Conservation (phyloP, 2,329 filamentous ascomycete genomes). For the Aureobasidium musti region DNA sequence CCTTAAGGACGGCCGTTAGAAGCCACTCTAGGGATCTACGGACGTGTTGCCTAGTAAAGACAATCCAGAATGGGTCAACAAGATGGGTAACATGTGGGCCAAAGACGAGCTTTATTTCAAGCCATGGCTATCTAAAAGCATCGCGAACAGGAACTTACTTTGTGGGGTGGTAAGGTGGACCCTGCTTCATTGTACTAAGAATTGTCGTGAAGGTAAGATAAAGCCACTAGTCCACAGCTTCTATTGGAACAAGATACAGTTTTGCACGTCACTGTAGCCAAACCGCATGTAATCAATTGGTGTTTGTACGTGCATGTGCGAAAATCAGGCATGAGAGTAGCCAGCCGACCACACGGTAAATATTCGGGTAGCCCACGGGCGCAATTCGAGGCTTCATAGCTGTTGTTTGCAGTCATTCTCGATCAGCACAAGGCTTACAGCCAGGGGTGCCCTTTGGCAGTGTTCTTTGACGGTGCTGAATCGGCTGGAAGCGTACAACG, state of each 20-base stretch:
- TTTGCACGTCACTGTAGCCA: background rate
- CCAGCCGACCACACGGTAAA: background rate
- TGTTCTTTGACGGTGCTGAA: background rate
- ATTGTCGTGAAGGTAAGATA: background rate
- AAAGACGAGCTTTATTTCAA: background rate
- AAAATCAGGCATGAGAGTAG: background rate
- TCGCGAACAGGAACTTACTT: no score
- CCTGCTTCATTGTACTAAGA: background rate
- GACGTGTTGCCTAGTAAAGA: background rate
- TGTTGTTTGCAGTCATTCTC: background rate
- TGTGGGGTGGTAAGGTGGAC: background rate
- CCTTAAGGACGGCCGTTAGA: background rate
- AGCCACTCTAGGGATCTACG: background rate
- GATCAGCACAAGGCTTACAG: background rate
- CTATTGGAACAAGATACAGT: background rate
- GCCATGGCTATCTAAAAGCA: background rate
- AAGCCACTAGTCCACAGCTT: background rate
- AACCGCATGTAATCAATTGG: background rate
- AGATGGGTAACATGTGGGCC: background rate
- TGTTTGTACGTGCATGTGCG: background rate
- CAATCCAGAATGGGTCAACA: background rate
- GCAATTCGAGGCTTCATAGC: background rate
- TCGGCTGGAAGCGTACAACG: background rate
- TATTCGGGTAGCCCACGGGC: background rate
- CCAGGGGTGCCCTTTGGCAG: background rate